These are phyloP conservation scores for Hypoxylon lienhwacheense DNA, from an alignment of 495 filamentous ascomycete species.

Conservation along the genomic window DNA sequence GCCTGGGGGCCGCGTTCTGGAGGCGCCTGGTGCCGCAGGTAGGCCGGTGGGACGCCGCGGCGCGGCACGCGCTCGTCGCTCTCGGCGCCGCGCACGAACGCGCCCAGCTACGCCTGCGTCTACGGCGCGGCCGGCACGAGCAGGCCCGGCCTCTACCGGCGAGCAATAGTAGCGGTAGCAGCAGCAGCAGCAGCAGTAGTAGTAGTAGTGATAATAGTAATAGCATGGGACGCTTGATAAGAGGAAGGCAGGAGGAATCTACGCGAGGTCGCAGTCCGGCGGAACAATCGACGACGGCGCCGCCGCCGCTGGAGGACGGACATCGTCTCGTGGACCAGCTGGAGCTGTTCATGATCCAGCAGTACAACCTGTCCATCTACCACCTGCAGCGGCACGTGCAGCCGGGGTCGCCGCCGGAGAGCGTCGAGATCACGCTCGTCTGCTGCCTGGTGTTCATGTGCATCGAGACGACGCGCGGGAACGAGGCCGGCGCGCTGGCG, in stretches of 20 bases:
- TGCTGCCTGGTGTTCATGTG: slow-evolving; percentile 47
- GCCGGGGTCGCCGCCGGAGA: slow-evolving; percentile 31
- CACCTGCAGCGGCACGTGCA: slow-evolving; percentile 37
- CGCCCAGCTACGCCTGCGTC: slow-evolving; percentile 15
- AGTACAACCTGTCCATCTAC: slow-evolving; percentile 45
- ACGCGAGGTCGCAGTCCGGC: slow-evolving; percentile 3
- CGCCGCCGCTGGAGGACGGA: slow-evolving; percentile 5
- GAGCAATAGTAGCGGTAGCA: too few species aligned
- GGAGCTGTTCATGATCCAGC: slow-evolving; percentile 45
- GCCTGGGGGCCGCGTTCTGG: slow-evolving; percentile 41
- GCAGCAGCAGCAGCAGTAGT: neutral
- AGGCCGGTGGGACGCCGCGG: slow-evolving; percentile 41
- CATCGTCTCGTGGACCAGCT: slow-evolving; percentile 26
- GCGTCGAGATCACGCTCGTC: slow-evolving; percentile 41
- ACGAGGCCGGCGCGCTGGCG: slow-evolving; percentile 37
- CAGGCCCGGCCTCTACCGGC: too few species aligned
- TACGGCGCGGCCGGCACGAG: neutral
- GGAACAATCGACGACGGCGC: neutral
- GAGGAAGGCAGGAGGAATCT: neutral
- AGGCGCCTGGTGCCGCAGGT: slow-evolving; percentile 38
- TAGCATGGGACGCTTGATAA: neutral
- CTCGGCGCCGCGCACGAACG: slow-evolving; percentile 41
- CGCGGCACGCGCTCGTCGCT: slow-evolving; percentile 46
- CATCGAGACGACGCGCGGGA: slow-evolving; percentile 42
- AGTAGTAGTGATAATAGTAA: neutral